Evolutionary conservation across 768 basidiomycete species (phyloP), one percentile per base, ranked within the genome.

Genomic region (Hypholoma sublateritium): DNA sequence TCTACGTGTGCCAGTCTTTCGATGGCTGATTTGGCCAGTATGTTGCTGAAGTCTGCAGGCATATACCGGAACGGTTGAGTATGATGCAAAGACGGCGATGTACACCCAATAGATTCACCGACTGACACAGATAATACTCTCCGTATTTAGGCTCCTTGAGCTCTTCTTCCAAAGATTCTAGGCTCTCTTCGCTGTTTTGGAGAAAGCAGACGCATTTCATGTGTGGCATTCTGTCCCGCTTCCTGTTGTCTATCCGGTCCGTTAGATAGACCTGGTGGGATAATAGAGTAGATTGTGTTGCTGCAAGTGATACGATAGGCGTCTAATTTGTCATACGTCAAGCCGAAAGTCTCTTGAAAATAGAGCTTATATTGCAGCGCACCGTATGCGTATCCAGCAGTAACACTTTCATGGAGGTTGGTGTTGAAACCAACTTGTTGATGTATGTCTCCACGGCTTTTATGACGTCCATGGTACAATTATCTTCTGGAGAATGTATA

Each of bases 81-180:
- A 58, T 48, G 52, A 53, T 37, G 55, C n/a, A 36, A 49, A 52
- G 39, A 16, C 44, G 49, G 37, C 54, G 41, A 68, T 58, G 50
- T 55, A 61, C 62, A 72, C 65, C 63, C 67, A 65, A 66, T 62
- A 67, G 75, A 82, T 77, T 81, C 85, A 90, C 88, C 81, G 79
- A 93, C 96, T 89, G 84, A 98, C 96, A 99, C 69, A 99, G 77
- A 81, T 96, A 98, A 75, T 99, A 99, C 76, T 95, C 94, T 70
- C 95, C 95, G 66, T 98, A 99, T 73, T 90, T 90, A 9, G 95
- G 96, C 66, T 93, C 89, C 36, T 80, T 80, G 34, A 99, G 78
- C 68, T 99, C 97, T 54, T 82, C 77, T 62, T 89, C 89, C 54
- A 98, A 79, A 22, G 89, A 89, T 54, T 86, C 86, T 35, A 99